Evolutionary conservation across 371 early-diverging fungal genomes (phyloP).

Genomic region (Saksenaea oblongispora): DNA sequence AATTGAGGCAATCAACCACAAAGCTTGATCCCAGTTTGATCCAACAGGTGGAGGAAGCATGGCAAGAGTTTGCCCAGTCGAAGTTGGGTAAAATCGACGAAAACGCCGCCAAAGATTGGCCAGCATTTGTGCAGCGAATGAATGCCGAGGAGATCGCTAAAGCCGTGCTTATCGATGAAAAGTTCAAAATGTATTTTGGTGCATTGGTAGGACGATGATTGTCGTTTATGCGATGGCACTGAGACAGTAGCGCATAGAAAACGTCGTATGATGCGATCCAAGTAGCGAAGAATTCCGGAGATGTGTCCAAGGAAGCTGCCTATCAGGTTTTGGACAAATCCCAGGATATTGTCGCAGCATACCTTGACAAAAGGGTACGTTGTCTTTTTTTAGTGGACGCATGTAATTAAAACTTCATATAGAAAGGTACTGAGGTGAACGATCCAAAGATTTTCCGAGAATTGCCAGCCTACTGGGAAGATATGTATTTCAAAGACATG

Average conservation of each 20-base stretch:
- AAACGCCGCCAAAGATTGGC: constrained; percentile 49
- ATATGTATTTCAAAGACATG: constrained; percentile 97
- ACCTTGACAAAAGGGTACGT: constrained; percentile 60
- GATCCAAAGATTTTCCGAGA: constrained; percentile 90
- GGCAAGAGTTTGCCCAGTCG: constrained; percentile 58
- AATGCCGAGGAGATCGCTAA: constrained; percentile 53
- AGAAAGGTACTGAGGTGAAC: constrained; percentile 70
- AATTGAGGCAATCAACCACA: constrained; percentile 50
- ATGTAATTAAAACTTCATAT: not conserved
- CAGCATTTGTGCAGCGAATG: constrained; percentile 54
- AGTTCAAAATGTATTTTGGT: constrained; percentile 76
- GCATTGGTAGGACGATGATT: constrained; percentile 48
- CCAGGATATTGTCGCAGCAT: constrained; percentile 57
- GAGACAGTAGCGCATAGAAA: constrained; percentile 28
- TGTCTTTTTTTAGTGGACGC: not conserved
- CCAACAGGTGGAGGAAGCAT: constrained; percentile 61
- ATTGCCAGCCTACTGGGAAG: constrained; percentile 94
- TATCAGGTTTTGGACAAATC: constrained; percentile 46
- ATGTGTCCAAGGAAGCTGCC: constrained; percentile 46
- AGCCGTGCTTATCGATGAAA: constrained; percentile 59
- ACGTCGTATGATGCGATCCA: constrained; percentile 51
- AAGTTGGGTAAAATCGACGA: constrained; percentile 58
- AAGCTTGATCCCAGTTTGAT: constrained; percentile 45
- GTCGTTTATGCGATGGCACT: not conserved
- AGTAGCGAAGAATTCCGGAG: constrained; percentile 47